phyloP scores from a whole-genome alignment of 169 alveolate genomes.

The Plasmodium yoelii region DNA sequence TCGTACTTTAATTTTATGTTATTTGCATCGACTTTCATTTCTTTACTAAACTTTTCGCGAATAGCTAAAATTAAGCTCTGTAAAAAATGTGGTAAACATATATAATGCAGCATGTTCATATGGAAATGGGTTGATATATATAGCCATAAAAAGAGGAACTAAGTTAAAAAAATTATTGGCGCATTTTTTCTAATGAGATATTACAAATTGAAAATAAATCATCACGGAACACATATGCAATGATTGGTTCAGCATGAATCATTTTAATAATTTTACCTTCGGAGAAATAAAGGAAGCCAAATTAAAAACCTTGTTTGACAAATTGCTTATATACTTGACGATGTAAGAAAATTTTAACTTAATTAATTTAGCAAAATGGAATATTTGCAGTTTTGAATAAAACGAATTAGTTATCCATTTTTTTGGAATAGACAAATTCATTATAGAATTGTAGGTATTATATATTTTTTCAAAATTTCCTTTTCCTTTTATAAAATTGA shows the following conservation, averaged over 20 bases:
- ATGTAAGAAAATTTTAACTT: slow-evolving; percentile 38
- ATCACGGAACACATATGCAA: no score
- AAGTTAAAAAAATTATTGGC: no score
- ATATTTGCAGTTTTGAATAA: slow-evolving; percentile 42
- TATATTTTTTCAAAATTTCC: slow-evolving; percentile 19
- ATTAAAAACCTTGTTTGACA: slow-evolving; percentile 32
- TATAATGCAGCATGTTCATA: no score
- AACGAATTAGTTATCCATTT: slow-evolving; percentile 63
- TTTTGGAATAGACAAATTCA: slow-evolving; percentile 52
- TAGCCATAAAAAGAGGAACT: neutral
- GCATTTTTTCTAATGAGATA: no score
- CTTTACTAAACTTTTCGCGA: slow-evolving; percentile 39
- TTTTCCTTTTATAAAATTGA: slow-evolving; percentile 53
- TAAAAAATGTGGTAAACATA: neutral
- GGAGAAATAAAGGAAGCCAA: slow-evolving; percentile 68
- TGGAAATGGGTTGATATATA: neutral
- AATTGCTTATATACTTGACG: slow-evolving; percentile 13
- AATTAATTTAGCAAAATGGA: slow-evolving; percentile 42
- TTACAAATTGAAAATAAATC: no score
- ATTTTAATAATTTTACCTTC: slow-evolving; percentile 10
- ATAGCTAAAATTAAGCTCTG: slow-evolving; percentile 67
- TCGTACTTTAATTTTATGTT: slow-evolving; percentile 53
- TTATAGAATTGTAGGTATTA: slow-evolving; percentile 36
- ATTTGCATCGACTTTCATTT: slow-evolving; percentile 43
- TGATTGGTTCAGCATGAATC: neutral